These are phyloP conservation scores for Pseudozyma tsukubaensis DNA, from an alignment of 1,284 basidiomycete species.

Conservation along the genomic window DNA sequence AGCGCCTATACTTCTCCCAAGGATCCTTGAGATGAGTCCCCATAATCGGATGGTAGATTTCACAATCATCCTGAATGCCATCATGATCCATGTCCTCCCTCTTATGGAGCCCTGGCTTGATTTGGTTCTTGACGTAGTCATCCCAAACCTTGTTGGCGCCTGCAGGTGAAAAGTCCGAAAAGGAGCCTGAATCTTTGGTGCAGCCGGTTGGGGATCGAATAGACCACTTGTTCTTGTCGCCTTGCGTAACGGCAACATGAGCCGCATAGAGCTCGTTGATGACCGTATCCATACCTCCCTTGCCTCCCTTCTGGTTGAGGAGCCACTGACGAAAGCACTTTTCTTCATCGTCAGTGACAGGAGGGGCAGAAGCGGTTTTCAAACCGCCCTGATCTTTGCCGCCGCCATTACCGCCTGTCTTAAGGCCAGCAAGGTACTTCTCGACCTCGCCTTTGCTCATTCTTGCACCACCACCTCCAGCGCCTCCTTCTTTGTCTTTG, in stretches of 20 bases:
- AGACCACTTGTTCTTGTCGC: not conserved
- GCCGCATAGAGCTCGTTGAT: conserved; percentile 37
- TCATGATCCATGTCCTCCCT: conserved; percentile 4
- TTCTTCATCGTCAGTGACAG: not conserved
- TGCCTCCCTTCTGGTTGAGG: not conserved
- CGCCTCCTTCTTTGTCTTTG: no score
- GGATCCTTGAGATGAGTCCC: conserved; percentile 25
- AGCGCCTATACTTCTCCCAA: conserved; percentile 12
- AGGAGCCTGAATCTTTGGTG: not conserved
- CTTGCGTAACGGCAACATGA: conserved; percentile 7
- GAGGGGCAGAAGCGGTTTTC: not conserved
- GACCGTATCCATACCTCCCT: conserved; percentile 4
- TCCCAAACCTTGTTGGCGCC: not conserved
- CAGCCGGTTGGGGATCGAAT: conserved; percentile 14
- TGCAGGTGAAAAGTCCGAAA: not conserved
- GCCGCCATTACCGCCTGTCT: not conserved
- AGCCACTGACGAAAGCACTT: conserved; percentile 14
- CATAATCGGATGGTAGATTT: conserved; percentile 23
- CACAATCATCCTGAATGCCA: conserved; percentile 17
- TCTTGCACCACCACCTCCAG: not conserved
- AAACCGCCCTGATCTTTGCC: not conserved
- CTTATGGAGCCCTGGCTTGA: not conserved
- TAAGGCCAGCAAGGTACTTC: not conserved
- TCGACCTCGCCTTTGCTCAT: not conserved
- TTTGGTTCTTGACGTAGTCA: no score